Conservation (phyloP, 208 protist species). For the Zelonia costaricensis region DNA sequence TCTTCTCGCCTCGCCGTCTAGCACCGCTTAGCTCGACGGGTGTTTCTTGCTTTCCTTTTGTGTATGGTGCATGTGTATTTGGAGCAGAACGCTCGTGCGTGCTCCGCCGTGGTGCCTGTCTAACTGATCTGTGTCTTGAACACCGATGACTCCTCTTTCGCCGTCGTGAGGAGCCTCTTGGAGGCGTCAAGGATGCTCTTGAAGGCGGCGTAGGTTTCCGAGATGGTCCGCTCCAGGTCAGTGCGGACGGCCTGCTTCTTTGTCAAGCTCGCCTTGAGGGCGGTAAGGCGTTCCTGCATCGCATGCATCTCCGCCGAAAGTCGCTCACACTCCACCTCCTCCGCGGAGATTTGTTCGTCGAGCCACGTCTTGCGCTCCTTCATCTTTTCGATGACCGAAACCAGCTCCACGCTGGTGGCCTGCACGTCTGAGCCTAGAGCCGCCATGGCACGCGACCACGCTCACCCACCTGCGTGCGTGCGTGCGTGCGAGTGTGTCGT, state of each 20-base stretch:
- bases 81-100: too few species aligned
- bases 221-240: conserved; percentile 79
- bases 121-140: conserved; percentile 23
- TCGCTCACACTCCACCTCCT: conserved; percentile 65
- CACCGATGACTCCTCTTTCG: conserved; percentile 65
- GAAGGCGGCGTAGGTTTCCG: conserved; percentile 83
- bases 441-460: conserved; percentile 46
- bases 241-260: conserved; percentile 50
- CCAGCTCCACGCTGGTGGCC: conserved; percentile 83
- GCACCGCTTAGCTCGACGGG: too few species aligned
- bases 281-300: conserved; percentile 43
- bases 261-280: conserved; percentile 58
- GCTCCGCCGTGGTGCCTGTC: neutral
- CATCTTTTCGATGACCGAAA: conserved; percentile 90
- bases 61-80: neutral
- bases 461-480: too few species aligned
- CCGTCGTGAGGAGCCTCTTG: conserved; percentile 65
- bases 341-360: conserved; percentile 68
- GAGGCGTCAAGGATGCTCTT: conserved; percentile 89
- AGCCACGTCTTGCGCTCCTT: conserved; percentile 71
- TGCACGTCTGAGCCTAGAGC: conserved; percentile 83
- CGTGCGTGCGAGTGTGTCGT: neutral
- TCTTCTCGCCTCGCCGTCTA: too few species aligned
- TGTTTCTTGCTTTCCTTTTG: neutral
- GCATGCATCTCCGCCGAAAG: conserved; percentile 54